Base-by-base conservation (phyloP, 192 early-diverging fungal genomes). In the Coemansia sp. region DNA sequence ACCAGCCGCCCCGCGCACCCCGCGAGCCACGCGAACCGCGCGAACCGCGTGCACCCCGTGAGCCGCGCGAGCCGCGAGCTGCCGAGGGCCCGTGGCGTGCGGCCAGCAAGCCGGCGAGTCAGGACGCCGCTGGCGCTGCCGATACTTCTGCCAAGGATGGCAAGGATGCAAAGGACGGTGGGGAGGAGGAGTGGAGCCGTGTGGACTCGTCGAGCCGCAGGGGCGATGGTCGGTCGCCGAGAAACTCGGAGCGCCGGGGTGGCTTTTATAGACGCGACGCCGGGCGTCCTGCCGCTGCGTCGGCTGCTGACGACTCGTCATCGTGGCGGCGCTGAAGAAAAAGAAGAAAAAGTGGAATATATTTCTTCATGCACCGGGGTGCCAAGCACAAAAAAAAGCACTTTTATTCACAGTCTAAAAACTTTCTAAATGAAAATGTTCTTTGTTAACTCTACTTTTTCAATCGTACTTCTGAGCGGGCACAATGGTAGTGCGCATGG, bases 181-280 rank as follows among this genome's bases (percentile, higher is more conserved):
- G n/a, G 40, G 67, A 44, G 9, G 62, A 70, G 1, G 73, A 63
- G 17, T 73, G 70, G 70, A 73, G 64, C 70, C 70, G 58, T 37
- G 64, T 73, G n/a, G 63, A 58, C 12, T 15, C 48, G 12, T 47
- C 23, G 34, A 46, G 34, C 27, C 27, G 58, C 21, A 25, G 51
- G 6, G 52, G 30, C 38, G 54, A 57, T 15, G 30, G 41, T 19
- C 44, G 40, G 50, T 52, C 53, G 25, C 58, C 69, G 19, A 53
- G 63, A 10, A 12, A 53, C 1, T 34, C 24, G 19, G 69, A 64
- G 39, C 54, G 59, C 18, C 64, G 70, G 34, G 43, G 24, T 21
- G 61, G 55, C 42, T 64, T 66, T 34, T 62, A 58, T 18, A 47
- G 12, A 22, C 68, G 68, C 18, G 55, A 73, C 0, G 15, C 34